Evolutionary conservation across 345 rosid species (phyloP).

Genomic region (Syzygium grande): DNA sequence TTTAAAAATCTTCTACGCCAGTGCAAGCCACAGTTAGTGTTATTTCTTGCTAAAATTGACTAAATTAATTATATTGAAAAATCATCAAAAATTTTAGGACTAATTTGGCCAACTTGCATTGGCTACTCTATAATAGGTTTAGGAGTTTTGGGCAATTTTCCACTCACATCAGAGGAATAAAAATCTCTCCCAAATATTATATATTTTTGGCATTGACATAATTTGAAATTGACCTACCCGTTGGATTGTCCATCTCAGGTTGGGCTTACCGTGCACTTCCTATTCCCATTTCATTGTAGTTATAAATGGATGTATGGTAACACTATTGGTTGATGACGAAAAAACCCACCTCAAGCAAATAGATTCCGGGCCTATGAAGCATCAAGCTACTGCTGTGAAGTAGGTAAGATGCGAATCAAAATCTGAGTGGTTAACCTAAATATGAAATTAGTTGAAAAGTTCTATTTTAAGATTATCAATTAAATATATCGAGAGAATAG

Average conservation of each 20-base stretch:
- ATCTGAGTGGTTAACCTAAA: not conserved
- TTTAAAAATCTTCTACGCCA: too few species aligned
- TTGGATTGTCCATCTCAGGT: too few species aligned
- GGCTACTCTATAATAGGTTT: not conserved
- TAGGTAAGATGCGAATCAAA: not conserved
- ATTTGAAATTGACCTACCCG: too few species aligned
- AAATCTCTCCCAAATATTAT: too few species aligned
- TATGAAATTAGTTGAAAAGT: not conserved
- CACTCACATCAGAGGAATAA: not conserved
- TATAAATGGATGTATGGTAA: too few species aligned
- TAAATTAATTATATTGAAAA: rapidly evolving
- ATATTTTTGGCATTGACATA: too few species aligned
- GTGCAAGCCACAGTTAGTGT: rapidly evolving
- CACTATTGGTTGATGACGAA: too few species aligned
- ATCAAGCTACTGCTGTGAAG: not conserved
- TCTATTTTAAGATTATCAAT: not conserved
- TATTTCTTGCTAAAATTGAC: too few species aligned
- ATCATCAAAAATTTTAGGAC: too few species aligned
- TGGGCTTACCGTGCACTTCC: too few species aligned
- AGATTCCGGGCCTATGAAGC: not conserved
- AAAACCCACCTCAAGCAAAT: not conserved
- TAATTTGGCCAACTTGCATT: not conserved
- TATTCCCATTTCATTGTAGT: too few species aligned
- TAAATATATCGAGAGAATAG: not conserved
- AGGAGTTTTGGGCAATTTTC: not conserved